Evolutionary conservation across 257 asterid species (phyloP).

Genomic region (Solanum gandarillasii): DNA sequence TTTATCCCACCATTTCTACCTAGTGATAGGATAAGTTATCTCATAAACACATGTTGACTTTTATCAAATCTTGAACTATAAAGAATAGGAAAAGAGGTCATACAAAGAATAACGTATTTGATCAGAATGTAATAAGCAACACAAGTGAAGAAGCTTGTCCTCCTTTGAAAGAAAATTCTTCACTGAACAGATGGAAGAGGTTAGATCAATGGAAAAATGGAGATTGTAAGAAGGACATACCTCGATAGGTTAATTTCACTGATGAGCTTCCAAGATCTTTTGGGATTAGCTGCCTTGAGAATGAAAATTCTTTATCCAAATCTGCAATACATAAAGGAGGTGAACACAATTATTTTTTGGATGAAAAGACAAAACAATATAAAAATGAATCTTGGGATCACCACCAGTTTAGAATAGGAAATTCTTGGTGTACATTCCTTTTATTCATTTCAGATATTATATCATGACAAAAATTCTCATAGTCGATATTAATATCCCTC

Average conservation of each 20-base stretch:
- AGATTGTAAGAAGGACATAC: constrained; percentile 6
- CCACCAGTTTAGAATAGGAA: background rate
- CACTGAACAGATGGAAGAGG: constrained; percentile 5
- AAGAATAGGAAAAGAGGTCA: constrained; percentile 26
- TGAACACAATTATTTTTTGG: background rate
- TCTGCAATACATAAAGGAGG: constrained; percentile 8
- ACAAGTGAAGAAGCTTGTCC: background rate
- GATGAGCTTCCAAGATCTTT: constrained; percentile 20
- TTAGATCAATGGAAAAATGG: background rate
- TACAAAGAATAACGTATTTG: constrained; percentile 2
- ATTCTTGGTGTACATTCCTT: too few species aligned
- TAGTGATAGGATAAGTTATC: too few species aligned
- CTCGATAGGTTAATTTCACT: constrained; percentile 10
- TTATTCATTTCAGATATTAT: too few species aligned
- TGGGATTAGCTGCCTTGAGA: constrained; percentile 7
- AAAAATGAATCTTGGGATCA: constrained; percentile 2
- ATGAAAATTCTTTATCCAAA: constrained; percentile 9
- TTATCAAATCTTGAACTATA: too few species aligned
- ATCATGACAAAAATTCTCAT: too few species aligned
- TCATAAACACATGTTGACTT: too few species aligned
- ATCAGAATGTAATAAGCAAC: constrained; percentile 21
- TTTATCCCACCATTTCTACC: too few species aligned
- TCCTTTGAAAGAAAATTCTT: constrained; percentile 16
- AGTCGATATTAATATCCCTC: too few species aligned
- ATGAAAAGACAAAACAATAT: constrained; percentile 1